Evolutionary conservation across 768 basidiomycete species (phyloP).

Genomic region (Panellus pusillus): DNA sequence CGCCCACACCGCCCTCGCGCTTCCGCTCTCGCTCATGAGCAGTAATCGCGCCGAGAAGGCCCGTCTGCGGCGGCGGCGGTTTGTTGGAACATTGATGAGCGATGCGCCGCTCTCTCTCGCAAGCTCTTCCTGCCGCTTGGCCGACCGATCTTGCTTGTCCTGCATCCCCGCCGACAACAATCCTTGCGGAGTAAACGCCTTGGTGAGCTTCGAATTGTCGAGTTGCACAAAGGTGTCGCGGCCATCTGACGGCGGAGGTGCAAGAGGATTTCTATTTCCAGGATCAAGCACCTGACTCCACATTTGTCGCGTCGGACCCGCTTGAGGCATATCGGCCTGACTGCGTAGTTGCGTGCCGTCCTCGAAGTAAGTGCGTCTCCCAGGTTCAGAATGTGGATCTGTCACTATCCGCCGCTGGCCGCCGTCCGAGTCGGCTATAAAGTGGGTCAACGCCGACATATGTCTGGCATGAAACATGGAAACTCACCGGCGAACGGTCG

Average conservation of each 20-base stretch:
- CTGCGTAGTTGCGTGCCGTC: slow-evolving; percentile 52
- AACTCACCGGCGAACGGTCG: slow-evolving; percentile 45
- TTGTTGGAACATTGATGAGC: slow-evolving; percentile 93
- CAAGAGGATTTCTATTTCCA: slow-evolving; percentile 46
- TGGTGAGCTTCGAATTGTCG: slow-evolving; percentile 72
- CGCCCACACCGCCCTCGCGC: slow-evolving; percentile 93
- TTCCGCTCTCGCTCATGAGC: slow-evolving; percentile 93
- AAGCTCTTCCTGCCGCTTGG: slow-evolving; percentile 91
- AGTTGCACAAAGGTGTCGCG: slow-evolving; percentile 73
- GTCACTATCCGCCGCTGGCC: slow-evolving; percentile 40
- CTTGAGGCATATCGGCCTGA: slow-evolving; percentile 55
- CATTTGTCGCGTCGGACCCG: slow-evolving; percentile 63
- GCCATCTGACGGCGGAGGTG: slow-evolving; percentile 34
- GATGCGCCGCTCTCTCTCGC: slow-evolving; percentile 91
- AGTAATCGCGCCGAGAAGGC: slow-evolving; percentile 93
- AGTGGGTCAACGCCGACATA: slow-evolving; percentile 10
- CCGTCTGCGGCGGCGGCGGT: slow-evolving; percentile 92
- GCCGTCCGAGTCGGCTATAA: slow-evolving; percentile 48
- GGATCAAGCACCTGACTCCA: slow-evolving; percentile 91
- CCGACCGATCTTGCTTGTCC: slow-evolving; percentile 94
- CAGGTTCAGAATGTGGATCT: slow-evolving; percentile 54
- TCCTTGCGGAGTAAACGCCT: slow-evolving; percentile 94
- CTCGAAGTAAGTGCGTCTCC: slow-evolving; percentile 57
- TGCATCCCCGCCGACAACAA: slow-evolving; percentile 92
- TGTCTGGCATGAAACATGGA: slow-evolving; percentile 10